Evolutionary conservation across 1,284 basidiomycete genomes (phyloP).

Genomic region (Cerrena zonata): DNA sequence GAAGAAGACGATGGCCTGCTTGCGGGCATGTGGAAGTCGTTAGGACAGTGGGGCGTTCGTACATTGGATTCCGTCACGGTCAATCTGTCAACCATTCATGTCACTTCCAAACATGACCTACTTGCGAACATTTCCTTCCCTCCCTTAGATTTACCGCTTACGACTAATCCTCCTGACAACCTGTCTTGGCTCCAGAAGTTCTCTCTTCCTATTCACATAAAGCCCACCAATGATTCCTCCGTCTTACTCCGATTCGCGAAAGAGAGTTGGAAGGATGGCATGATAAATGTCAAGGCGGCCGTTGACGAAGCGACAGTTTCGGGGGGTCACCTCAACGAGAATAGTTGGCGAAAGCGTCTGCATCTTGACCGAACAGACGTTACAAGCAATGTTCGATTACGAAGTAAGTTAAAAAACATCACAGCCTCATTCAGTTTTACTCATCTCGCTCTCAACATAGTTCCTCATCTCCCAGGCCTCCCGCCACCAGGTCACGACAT

Average conservation of each 20-base stretch:
- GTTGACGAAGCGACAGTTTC: slow-evolving; percentile 40
- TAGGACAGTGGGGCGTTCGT: slow-evolving; percentile 62
- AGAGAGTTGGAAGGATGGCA: slow-evolving; percentile 54
- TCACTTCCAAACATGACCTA: slow-evolving; percentile 38
- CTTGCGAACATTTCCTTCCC: slow-evolving; percentile 44
- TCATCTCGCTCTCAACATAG: no score
- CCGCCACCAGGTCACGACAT: slow-evolving; percentile 49
- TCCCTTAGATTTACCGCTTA: slow-evolving; percentile 51
- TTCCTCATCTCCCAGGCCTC: slow-evolving; percentile 59
- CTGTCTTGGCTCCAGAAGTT: slow-evolving; percentile 54
- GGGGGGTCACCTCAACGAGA: slow-evolving; percentile 43
- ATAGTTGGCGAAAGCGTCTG: slow-evolving; percentile 48
- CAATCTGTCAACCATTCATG: slow-evolving; percentile 41
- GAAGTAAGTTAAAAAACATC: slow-evolving; percentile 38
- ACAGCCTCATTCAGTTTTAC: slow-evolving; percentile 11
- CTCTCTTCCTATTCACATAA: slow-evolving; percentile 46
- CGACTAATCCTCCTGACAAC: slow-evolving; percentile 49
- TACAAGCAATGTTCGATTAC: slow-evolving; percentile 39
- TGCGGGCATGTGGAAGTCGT: slow-evolving; percentile 48
- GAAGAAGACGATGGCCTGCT: slow-evolving; percentile 38
- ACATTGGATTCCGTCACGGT: slow-evolving; percentile 52
- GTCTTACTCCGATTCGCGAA: slow-evolving; percentile 46
- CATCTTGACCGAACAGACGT: slow-evolving; percentile 40
- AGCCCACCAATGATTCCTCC: slow-evolving; percentile 48
- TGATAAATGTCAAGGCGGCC: slow-evolving; percentile 38